Conservation (phyloP, 2,329 filamentous ascomycete genomes). For the Apiospora kogelbergensis region DNA sequence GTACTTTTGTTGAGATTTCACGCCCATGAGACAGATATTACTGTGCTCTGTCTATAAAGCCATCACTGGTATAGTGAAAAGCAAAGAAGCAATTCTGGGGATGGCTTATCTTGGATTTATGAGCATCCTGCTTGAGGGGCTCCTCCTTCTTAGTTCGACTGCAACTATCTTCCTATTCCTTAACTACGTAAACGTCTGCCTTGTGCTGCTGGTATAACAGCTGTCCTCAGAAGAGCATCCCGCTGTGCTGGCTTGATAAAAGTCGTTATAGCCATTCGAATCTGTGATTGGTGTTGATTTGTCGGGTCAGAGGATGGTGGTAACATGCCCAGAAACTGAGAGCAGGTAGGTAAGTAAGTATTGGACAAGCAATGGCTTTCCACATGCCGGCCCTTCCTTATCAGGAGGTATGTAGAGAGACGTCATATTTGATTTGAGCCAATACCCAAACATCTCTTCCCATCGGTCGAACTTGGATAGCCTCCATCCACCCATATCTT, state of each 20-base stretch:
- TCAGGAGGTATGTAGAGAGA: not conserved
- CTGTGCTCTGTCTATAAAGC: too few relatives aligned
- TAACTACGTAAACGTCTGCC: not conserved
- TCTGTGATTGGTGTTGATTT: not conserved
- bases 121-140: not conserved
- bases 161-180: not conserved
- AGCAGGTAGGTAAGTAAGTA: not conserved
- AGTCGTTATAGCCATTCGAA: not conserved
- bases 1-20: too few relatives aligned
- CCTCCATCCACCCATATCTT: not conserved
- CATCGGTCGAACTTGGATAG: not conserved
- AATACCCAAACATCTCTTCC: not conserved
- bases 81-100: too few relatives aligned
- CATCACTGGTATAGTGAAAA: not conserved
- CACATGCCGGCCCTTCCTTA: not conserved
- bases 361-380: not conserved
- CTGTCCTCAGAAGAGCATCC: not conserved
- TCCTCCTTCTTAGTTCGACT: not conserved
- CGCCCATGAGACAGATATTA: too few relatives aligned
- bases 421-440: not conserved
- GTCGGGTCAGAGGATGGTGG: not conserved
- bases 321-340: not conserved
- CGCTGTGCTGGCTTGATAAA: not conserved
- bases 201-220: not conserved
- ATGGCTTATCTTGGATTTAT: not conserved